Evolutionary conservation across 1,284 basidiomycete species (phyloP), one percentile per base, ranked within the genome.

Genomic region (Rhodotorula sp.): DNA sequence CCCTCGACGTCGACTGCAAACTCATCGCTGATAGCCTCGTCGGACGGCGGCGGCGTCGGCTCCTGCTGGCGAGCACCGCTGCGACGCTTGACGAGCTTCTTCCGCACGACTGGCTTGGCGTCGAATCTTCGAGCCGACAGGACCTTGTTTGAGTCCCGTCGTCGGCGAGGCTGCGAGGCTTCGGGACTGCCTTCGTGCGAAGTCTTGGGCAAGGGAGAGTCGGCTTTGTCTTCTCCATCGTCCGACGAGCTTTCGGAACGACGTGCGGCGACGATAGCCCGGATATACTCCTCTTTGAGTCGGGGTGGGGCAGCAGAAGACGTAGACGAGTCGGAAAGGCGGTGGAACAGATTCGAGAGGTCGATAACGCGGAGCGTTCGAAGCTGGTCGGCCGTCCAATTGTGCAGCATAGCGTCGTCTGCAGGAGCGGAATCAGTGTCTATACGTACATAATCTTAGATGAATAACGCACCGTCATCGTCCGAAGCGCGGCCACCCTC

Each of bases 1-100:
- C 51, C 59, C 46, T 28, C 30, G 48, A 50, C 34, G n/a, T 76
- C 81, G 22, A 78, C 79, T 1, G 67, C 68, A 13, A 62, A 57
- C n/a, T 64, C 69, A 20, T 65, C 65, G 54, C 64, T 44, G 63
- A 66, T 58, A 50, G 68, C 63, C 59, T 59, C 61, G 67, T 65
- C 53, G 26, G 68, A 62, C 16, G 69, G 64, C 2, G 70, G 67
- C 26, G 67, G 62, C 2, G 67, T 69, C 40, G 64, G 64, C 31
- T 50, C 52, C 26, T 56, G 68, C 4, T 56, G 44, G n/a, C 64
- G 59, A 13, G 37, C 44, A 26, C 51, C 48, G 51, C 62, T 57
- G 50, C 58, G 59, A 22, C 44, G 44, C 30, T 34, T 28, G 24
- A 56, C 31, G 59, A n/a, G 47, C 58, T 47, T 47, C 53, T 60